Percentiles rank a stretch among this genome's conserved stretches.
Conservation (phyloP, 495 filamentous ascomycete genomes). For the Cairneyella variabilis region DNA sequence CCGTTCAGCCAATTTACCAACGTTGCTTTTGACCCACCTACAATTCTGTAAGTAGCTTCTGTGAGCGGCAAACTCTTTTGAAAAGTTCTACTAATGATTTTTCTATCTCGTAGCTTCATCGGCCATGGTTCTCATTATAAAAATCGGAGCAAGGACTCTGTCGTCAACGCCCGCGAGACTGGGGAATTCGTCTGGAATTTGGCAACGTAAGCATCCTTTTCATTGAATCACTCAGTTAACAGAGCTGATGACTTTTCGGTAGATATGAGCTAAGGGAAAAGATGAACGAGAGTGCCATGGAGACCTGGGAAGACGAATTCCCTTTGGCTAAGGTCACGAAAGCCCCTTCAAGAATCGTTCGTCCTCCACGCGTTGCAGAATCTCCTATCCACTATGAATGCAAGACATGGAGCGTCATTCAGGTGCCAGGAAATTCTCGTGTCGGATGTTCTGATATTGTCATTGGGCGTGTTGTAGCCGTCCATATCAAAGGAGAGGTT, state of each 20-base stretch:
- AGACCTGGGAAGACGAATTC: slow-evolving; percentile 12
- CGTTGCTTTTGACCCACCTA: slow-evolving; percentile 24
- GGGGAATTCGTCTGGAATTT: slow-evolving; percentile 16
- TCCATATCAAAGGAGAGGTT: slow-evolving; percentile 10
- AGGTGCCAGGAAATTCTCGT: slow-evolving; percentile 1
- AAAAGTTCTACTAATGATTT: neutral
- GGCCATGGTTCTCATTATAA: slow-evolving; percentile 8
- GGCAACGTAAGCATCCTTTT: slow-evolving; percentile 10
- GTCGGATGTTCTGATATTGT: slow-evolving; percentile 12
- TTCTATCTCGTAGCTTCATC: slow-evolving; percentile 4
- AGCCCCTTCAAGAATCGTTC: neutral
- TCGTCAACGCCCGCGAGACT: slow-evolving; percentile 6
- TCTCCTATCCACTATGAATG: slow-evolving; percentile 11
- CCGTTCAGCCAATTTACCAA: slow-evolving; percentile 25
- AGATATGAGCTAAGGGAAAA: slow-evolving; percentile 3
- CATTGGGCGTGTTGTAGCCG: slow-evolving; percentile 10
- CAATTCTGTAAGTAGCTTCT: slow-evolving; percentile 11
- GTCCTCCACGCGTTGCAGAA: slow-evolving; percentile 4
- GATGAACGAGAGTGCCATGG: neutral
- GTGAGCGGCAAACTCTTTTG: neutral
- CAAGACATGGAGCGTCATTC: slow-evolving; percentile 2
- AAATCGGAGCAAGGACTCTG: slow-evolving; percentile 9
- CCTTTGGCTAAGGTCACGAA: slow-evolving; percentile 5
- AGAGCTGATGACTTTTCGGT: neutral
- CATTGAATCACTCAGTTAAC: neutral